A percentile compares a stretch with the other conserved stretches of the same genome.
These are phyloP conservation scores for Candida tropicalis DNA, from an alignment of 1,139 yeast species.

Conservation along the genomic window DNA sequence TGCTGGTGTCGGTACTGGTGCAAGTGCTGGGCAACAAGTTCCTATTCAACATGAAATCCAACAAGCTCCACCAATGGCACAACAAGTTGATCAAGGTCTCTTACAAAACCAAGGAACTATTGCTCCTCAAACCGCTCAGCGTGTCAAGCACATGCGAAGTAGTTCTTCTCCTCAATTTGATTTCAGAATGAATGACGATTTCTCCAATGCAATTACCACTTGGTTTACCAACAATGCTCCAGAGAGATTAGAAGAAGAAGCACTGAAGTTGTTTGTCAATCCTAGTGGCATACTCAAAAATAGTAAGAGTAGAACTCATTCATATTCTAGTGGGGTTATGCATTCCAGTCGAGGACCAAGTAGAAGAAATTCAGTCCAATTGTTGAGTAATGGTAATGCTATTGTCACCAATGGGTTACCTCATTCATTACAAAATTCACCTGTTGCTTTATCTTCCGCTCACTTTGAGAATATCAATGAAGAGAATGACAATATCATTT, in stretches of 20 bases:
- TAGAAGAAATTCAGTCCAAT: conserved; percentile 16
- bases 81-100: conserved; percentile 1
- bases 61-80: neutral
- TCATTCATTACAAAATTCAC: conserved; percentile 13
- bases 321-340: conserved; percentile 14
- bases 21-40: too few relatives aligned
- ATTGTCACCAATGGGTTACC: conserved; percentile 7
- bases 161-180: conserved; percentile 17
- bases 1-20: too few relatives aligned
- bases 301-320: conserved; percentile 12
- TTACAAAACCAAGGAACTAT: conserved; percentile 3
- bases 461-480: conserved; percentile 14
- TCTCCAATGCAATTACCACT: conserved; percentile 12
- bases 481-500: conserved; percentile 2
- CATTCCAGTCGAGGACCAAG: conserved; percentile 10
- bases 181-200: conserved; percentile 11
- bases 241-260: conserved; percentile 6
- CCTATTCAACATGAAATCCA: conserved; percentile 2
- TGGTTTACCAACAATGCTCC: conserved; percentile 9
- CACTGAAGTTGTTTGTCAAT: conserved; percentile 7
- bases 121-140: conserved; percentile 5
- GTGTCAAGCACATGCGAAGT: conserved; percentile 15
- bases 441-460: conserved; percentile 9
- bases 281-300: conserved; percentile 10
- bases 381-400: conserved; percentile 7